Base-by-base conservation (phyloP, 2,329 filamentous ascomycete species). In the Fusarium sterilihyphosum region DNA sequence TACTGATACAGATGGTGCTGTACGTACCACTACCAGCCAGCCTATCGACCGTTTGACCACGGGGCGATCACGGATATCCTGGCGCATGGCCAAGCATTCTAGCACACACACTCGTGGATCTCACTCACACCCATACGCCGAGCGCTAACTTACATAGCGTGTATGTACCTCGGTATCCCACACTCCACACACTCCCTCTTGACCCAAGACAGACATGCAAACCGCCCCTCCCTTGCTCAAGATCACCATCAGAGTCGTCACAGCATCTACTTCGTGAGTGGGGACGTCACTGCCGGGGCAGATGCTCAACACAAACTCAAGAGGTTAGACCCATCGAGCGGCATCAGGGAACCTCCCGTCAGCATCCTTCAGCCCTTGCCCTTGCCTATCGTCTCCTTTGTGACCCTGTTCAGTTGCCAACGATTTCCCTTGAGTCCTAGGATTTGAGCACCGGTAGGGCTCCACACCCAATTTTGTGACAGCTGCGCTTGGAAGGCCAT, bases 31-130 rank as follows among this genome's bases (percentile, higher is more conserved):
- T 18, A n/a, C 24, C 40, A 50, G 44, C 69, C 65, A 57, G 70
- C 61, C 69, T 69, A 75, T 78, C 67, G 78, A 78, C 76, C 77
- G 78, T 79, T 77, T 79, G 75, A 76, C 75, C 73, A 73, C 75
- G 71, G 74, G 75, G 77, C 70, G 77, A 78, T 77, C 77, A 77
- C 71, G 71, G 67, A 63, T 43, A 78, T 77, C 73, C 75, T 75
- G 72, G 77, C 57, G 65, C 67, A 74, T 67, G 60, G 73, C 70
- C 68, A 77, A 76, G 71, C 61, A 73, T 77, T 71, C 66, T 70
- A 61, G 52, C 63, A 72, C 64, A 67, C 75, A 74, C 75, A 68
- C 71, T 69, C 71, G 40, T 70, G 73, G 69, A 78, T 78, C 77
- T 78, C 65, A 68, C 65, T 49, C 70, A 73, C 73, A 72, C 76